Evolutionary conservation across 2,329 filamentous ascomycete species (phyloP).

Genomic region (Hymenoscyphus albidus): DNA sequence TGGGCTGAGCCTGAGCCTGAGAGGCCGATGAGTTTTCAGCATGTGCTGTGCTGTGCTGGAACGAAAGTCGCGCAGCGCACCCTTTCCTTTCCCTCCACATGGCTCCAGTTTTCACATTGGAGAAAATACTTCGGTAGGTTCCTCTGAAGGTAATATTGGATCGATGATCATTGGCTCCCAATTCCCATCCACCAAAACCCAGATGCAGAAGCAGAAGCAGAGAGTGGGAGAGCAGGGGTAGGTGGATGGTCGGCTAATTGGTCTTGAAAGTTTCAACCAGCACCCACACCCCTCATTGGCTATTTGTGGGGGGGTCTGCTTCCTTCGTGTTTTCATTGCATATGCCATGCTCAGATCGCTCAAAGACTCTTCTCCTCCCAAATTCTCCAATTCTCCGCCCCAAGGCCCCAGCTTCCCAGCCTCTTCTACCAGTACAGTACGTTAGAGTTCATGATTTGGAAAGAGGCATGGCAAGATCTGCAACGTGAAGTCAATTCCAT

Average conservation of each 20-base stretch:
- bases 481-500: not conserved
- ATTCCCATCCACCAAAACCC: not conserved
- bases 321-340: conserved; percentile 1
- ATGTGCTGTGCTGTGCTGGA: not conserved
- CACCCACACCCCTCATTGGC: not conserved
- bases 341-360: not conserved
- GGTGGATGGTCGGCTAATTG: not conserved
- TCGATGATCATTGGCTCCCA: not conserved
- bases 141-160: not conserved
- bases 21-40: not conserved
- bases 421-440: not conserved
- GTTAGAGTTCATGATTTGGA: not conserved
- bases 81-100: not conserved
- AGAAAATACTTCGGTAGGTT: not conserved
- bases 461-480: not conserved
- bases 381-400: not conserved
- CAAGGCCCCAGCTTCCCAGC: not conserved
- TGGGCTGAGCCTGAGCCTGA: too few species aligned
- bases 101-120: not conserved
- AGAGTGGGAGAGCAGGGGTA: conserved; percentile 1
- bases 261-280: not conserved
- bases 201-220: not conserved
- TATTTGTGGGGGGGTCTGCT: not conserved
- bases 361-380: not conserved
- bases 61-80: not conserved